Percentiles rank a stretch among this genome's conserved stretches.
phyloP scores from a whole-genome alignment of 768 basidiomycete genomes.

The Podaxis carcinomalis region DNA sequence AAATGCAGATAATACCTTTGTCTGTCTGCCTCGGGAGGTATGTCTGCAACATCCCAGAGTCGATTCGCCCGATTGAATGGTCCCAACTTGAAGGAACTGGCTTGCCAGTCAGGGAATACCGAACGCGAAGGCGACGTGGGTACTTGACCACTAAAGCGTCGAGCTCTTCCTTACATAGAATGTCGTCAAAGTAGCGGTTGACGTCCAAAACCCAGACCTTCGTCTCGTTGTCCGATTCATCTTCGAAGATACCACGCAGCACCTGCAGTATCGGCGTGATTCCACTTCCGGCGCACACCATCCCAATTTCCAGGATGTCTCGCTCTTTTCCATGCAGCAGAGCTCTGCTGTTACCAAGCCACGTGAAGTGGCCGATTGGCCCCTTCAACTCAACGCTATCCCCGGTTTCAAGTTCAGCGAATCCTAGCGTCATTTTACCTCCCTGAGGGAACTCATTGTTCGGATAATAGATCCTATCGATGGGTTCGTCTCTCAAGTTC shows the following conservation, averaged over 20 bases:
- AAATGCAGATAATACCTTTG: slow-evolving; percentile 39
- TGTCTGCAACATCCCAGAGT: slow-evolving; percentile 28
- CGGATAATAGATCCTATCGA: slow-evolving; percentile 39
- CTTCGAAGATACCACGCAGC: slow-evolving; percentile 34
- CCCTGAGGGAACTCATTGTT: slow-evolving; percentile 31
- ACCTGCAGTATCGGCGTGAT: slow-evolving; percentile 60
- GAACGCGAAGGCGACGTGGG: slow-evolving; percentile 30
- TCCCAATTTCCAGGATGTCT: slow-evolving; percentile 37
- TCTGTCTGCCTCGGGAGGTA: slow-evolving; percentile 37
- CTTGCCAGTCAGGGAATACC: slow-evolving; percentile 39
- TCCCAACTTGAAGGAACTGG: slow-evolving; percentile 31
- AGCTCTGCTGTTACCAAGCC: slow-evolving; percentile 38
- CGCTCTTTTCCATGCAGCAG: slow-evolving; percentile 30
- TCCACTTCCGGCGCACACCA: slow-evolving; percentile 58
- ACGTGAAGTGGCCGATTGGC: slow-evolving; percentile 53
- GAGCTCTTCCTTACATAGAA: slow-evolving; percentile 45
- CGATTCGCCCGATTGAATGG: slow-evolving; percentile 37
- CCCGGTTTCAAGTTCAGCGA: slow-evolving; percentile 39
- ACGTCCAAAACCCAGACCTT: slow-evolving; percentile 44
- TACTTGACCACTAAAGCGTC: slow-evolving; percentile 29
- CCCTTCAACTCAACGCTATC: slow-evolving; percentile 56
- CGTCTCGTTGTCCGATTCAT: slow-evolving; percentile 30
- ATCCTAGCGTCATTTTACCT: slow-evolving; percentile 49
- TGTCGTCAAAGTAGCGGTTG: slow-evolving; percentile 46
- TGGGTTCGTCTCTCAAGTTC: background rate